Evolutionary conservation across 148 eudicot genomes (phyloP), one percentile per base, ranked within the genome.

Genomic region (Bassia scoparia): DNA sequence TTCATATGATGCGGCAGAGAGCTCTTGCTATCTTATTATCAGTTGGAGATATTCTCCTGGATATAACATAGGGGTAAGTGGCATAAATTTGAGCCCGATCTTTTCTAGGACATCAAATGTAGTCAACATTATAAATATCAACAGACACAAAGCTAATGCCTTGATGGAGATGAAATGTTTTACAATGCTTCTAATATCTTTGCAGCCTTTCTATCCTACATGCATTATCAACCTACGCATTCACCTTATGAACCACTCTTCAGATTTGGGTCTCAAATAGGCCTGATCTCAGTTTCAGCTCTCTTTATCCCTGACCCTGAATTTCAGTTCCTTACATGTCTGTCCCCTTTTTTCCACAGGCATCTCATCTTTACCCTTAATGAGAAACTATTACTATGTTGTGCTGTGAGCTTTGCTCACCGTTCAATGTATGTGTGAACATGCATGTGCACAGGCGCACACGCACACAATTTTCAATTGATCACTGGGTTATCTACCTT

Each of bases 331-430:
- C 23, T 23, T 55, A 55, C 24, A 24, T 55, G 1, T 55, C 17
- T 58, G 33, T 58, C 34, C 46, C 26, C n/a, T n/a, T n/a, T n/a
- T n/a, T 37, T 63, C 67, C 67, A 37, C 15, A 63, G 27, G 67
- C 46, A 63, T 27, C 53, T 49, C 53, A 49, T 15, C n/a, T n/a
- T n/a, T n/a, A n/a, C n/a, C n/a, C n/a, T n/a, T n/a, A n/a, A n/a
- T n/a, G n/a, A n/a, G n/a, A n/a, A n/a, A n/a, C n/a, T n/a, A n/a
- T n/a, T n/a, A n/a, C n/a, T n/a, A n/a, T n/a, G n/a, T n/a, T n/a
- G n/a, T n/a, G n/a, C n/a, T n/a, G n/a, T n/a, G n/a, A n/a, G n/a
- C n/a, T n/a, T n/a, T n/a, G n/a, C n/a, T n/a, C n/a, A n/a, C n/a
- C n/a, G n/a, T n/a, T n/a, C n/a, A n/a, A n/a, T n/a, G n/a, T n/a